Evolutionary conservation across 768 basidiomycete species (phyloP), one percentile per base, ranked within the genome.

Genomic region (Boletus sensibilis): DNA sequence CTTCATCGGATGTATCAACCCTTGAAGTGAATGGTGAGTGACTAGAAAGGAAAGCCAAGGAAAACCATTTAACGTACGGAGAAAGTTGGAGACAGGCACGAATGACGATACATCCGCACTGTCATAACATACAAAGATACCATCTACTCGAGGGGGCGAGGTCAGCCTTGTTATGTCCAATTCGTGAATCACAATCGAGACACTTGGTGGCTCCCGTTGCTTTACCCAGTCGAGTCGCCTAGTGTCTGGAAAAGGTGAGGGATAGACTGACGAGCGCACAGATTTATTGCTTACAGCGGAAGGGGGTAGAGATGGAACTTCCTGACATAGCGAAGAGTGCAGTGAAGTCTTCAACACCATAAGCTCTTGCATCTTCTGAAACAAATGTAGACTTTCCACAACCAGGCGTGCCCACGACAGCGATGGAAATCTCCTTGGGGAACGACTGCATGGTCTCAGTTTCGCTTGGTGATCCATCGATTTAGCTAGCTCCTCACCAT

Each of bases 341-440:
- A 41, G 58, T 67, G 33, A 80, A 69, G 51, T 81, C 79, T 34
- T 75, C 73, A 16, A 90, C 74, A 16, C 77, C 75, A 62, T 83
- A 86, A 3, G 79, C 76, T 59, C 82, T 85, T 53, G 94, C 76
- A 12, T 92, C 94, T 67, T 86, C 87, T 35, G 78, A 77, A 59
- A 97, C 90, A 48, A 92, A 80, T 3, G 85, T 83, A 2, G 91
- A 87, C 74, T 98, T 98, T 57, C 95, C 96, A 57, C 90, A 93
- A 34, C 85, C 82, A 38, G 79, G 71, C 13, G 83, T 80, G 14
- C 96, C 96, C 38, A 95, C 79, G 34, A 98, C 85, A 33, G 87
- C 86, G 31, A 98, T 76, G 10, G 85, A 83, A 47, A 89, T 62
- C 47, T 74, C 69, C 57, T 64, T 73, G 11, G 64, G 58, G 13